Percentiles rank a stretch among this genome's conserved stretches.
Conservation (phyloP, 192 early-diverging fungal genomes). For the Coemansia aciculifera region DNA sequence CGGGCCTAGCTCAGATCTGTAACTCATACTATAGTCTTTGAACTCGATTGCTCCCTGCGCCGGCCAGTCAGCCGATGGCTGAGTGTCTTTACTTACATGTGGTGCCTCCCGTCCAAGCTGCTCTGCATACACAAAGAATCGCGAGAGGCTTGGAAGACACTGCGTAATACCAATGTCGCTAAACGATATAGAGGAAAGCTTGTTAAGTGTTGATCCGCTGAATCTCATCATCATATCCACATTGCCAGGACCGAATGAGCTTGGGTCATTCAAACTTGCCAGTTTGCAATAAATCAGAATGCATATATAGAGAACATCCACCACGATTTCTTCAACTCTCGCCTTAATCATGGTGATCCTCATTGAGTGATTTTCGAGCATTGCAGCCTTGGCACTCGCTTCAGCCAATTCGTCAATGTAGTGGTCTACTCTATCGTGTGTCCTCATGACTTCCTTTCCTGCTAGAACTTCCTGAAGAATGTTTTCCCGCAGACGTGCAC, state of each 20-base stretch:
- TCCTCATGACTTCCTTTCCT: slow-evolving; percentile 7
- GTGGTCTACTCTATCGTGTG: neutral
- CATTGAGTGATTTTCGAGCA: neutral
- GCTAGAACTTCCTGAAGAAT: neutral
- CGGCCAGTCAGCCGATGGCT: slow-evolving; percentile 53
- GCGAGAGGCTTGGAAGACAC: neutral
- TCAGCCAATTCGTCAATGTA: neutral
- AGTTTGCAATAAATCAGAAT: slow-evolving; percentile 8
- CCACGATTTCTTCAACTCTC: neutral
- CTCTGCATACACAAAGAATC: slow-evolving; percentile 20
- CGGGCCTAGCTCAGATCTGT: slow-evolving; percentile 27
- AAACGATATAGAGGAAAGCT: slow-evolving; percentile 4
- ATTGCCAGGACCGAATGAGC: slow-evolving; percentile 4
- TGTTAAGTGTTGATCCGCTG: neutral
- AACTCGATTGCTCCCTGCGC: slow-evolving; percentile 44
- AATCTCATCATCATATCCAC: slow-evolving; percentile 11
- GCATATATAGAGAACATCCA: slow-evolving; percentile 6
- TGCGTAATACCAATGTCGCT: neutral
- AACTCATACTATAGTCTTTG: slow-evolving; percentile 44
- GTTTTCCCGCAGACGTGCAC: neutral
- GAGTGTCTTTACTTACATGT: slow-evolving; percentile 51
- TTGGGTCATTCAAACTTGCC: neutral
- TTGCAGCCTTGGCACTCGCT: neutral
- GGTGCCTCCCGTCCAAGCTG: slow-evolving; percentile 61
- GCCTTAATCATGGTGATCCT: neutral